Conservation (phyloP, 2,329 filamentous ascomycete genomes). For the Cordyceps pruinosa region DNA sequence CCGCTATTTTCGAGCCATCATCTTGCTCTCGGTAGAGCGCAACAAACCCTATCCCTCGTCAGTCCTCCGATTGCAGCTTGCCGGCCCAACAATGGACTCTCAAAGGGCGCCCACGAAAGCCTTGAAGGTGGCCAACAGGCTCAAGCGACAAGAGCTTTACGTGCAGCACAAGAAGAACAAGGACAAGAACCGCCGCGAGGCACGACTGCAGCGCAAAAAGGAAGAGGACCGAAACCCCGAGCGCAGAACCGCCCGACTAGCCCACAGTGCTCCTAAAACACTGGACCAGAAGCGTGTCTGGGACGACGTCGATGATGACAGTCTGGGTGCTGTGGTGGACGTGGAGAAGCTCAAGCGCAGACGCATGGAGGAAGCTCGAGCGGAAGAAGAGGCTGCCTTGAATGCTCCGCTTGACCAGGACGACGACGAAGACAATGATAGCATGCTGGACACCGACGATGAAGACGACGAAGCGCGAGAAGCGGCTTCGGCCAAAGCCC, state of each 20-base stretch:
- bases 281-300: constrained; percentile 85
- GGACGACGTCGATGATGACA: constrained; percentile 67
- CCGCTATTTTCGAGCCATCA: constrained; percentile 5
- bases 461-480: constrained; percentile 44
- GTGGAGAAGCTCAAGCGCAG: constrained; percentile 52
- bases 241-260: constrained; percentile 64
- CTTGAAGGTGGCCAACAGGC: constrained; percentile 62
- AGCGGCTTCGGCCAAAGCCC: constrained; percentile 36
- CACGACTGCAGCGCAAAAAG: constrained; percentile 70
- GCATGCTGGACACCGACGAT: constrained; percentile 67
- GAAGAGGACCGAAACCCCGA: constrained; percentile 80
- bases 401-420: constrained; percentile 38
- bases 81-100: constrained; percentile 25
- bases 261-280: constrained; percentile 71
- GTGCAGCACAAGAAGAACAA: constrained; percentile 72
- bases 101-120: constrained; percentile 29
- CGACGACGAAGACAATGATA: constrained; percentile 59
- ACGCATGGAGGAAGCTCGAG: constrained; percentile 47
- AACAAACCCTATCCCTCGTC: background rate
- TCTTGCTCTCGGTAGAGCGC: background rate
- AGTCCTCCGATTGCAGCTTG: background rate
- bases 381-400: constrained; percentile 41
- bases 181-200: constrained; percentile 67
- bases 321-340: constrained; percentile 48
- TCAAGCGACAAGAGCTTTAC: constrained; percentile 69